Percentiles rank a stretch among this genome's conserved stretches.
Evolutionary conservation across 1,284 basidiomycete species (phyloP).

Genomic region (Moesziomyces aphidis): DNA sequence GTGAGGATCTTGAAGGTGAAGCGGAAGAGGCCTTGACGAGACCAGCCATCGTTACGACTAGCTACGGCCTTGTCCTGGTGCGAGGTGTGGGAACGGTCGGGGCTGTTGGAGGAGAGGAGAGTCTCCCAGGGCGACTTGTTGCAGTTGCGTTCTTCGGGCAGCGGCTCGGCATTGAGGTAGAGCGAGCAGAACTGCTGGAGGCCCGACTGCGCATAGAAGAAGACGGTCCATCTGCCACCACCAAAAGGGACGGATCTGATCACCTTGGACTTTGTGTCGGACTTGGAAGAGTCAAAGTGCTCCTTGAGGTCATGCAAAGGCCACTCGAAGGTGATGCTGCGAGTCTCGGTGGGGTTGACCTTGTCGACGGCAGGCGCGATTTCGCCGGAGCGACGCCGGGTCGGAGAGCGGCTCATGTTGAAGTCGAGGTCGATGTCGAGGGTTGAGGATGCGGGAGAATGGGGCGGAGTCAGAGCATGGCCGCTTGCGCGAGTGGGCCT

Average conservation of each 20-base stretch:
- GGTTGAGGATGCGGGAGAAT: neutral
- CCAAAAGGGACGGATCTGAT: slow-evolving; percentile 66
- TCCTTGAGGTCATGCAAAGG: slow-evolving; percentile 65
- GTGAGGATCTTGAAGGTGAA: slow-evolving; percentile 80
- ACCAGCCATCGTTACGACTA: slow-evolving; percentile 76
- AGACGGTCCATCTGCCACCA: slow-evolving; percentile 56
- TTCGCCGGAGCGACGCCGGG: slow-evolving; percentile 30
- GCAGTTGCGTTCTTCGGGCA: slow-evolving; percentile 40
- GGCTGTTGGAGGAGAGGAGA: slow-evolving; percentile 20
- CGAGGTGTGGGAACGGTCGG: slow-evolving; percentile 9
- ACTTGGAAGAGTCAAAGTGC: slow-evolving; percentile 67
- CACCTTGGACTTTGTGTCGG: slow-evolving; percentile 68
- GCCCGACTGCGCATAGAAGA: slow-evolving; percentile 62
- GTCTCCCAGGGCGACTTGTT: slow-evolving; percentile 36
- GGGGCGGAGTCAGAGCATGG: neutral
- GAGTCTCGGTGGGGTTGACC: slow-evolving; percentile 37
- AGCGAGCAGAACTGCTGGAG: slow-evolving; percentile 60
- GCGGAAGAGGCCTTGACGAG: slow-evolving; percentile 82
- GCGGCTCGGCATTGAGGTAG: slow-evolving; percentile 62
- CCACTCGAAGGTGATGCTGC: slow-evolving; percentile 57
- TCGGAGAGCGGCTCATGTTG: slow-evolving; percentile 31
- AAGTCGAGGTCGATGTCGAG: neutral
- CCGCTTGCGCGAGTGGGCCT: neutral
- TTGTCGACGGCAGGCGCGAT: slow-evolving; percentile 28
- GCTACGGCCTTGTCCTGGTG: slow-evolving; percentile 8